Conservation (phyloP, 108 stramenopile genomes). For the Conticribra weissflogii region DNA sequence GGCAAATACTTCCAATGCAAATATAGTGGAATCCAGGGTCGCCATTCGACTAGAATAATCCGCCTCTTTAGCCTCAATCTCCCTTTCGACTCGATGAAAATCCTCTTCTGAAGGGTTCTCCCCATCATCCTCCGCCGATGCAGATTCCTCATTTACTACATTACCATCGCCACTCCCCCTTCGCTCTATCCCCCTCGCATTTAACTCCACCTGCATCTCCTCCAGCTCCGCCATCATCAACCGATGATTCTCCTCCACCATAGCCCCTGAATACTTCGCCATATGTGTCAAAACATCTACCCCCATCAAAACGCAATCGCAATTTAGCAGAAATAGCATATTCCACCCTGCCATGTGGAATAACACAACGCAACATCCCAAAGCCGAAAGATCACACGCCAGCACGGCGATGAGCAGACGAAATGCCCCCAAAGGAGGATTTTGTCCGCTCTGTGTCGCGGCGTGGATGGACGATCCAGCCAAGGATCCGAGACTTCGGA, state of each 20-base stretch:
- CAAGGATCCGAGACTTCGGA: constrained; percentile 61
- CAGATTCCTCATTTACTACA: neutral
- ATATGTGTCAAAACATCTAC: constrained; percentile 57
- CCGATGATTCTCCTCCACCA: constrained; percentile 53
- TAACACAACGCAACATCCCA: constrained; percentile 54
- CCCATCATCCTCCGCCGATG: neutral
- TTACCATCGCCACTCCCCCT: constrained; percentile 14
- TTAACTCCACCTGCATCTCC: constrained; percentile 46
- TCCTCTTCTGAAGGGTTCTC: constrained; percentile 32
- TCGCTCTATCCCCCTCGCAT: constrained; percentile 18
- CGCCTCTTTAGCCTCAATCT: constrained; percentile 57
- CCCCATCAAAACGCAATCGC: constrained; percentile 70
- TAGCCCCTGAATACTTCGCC: constrained; percentile 38
- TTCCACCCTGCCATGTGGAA: constrained; percentile 58
- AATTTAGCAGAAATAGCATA: constrained; percentile 65
- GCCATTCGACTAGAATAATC: constrained; percentile 45
- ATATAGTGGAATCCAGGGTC: constrained; percentile 52
- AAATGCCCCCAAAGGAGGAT: constrained; percentile 55
- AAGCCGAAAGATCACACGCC: constrained; percentile 55
- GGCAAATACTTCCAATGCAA: constrained; percentile 56
- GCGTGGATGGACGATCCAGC: constrained; percentile 58
- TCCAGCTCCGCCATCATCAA: constrained; percentile 39
- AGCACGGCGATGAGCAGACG: constrained; percentile 58
- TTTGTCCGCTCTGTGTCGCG: constrained; percentile 53
- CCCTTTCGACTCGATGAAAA: constrained; percentile 49